Conservation (phyloP, 2,329 filamentous ascomycete species). For the Lasiodiplodia gonubiensis region DNA sequence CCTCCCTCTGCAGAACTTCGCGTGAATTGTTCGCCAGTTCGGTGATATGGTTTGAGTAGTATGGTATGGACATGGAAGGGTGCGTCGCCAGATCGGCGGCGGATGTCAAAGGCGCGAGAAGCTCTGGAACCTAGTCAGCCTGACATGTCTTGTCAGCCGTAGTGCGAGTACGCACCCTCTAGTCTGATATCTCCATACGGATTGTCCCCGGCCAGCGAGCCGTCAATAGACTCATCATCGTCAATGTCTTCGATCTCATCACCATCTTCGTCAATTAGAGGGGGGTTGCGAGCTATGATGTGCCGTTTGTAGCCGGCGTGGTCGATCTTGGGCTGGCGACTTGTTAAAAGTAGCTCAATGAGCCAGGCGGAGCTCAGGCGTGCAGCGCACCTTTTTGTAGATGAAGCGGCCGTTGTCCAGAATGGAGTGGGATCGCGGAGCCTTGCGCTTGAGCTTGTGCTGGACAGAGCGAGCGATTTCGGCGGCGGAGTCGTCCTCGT, state of each 20-base stretch:
- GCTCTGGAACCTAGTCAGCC: constrained; percentile 56
- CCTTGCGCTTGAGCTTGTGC: constrained; percentile 78
- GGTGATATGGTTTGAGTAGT: constrained; percentile 73
- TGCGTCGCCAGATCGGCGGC: constrained; percentile 77
- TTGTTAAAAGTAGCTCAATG: background rate
- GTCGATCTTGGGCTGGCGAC: constrained; percentile 65
- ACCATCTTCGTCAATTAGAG: constrained; percentile 76
- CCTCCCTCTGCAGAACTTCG: constrained; percentile 76
- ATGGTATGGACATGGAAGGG: constrained; percentile 75
- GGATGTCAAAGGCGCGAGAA: constrained; percentile 76
- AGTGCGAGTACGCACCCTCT: constrained; percentile 59
- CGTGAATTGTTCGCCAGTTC: constrained; percentile 73
- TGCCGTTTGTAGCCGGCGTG: constrained; percentile 75
- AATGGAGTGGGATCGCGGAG: constrained; percentile 44
- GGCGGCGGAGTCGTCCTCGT: constrained; percentile 70
- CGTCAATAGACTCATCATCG: constrained; percentile 67
- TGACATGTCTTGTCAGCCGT: background rate
- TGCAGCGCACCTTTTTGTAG: constrained; percentile 70
- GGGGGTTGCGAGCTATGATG: constrained; percentile 76
- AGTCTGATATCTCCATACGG: constrained; percentile 75
- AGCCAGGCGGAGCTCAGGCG: background rate
- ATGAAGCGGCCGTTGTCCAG: constrained; percentile 62
- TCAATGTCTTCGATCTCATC: constrained; percentile 77
- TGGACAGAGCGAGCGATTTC: constrained; percentile 68
- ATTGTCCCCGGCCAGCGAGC: constrained; percentile 61